A percentile compares a stretch with the other conserved stretches of the same genome.
Evolutionary conservation across 768 basidiomycete species (phyloP).

Genomic region (Coprinellus micaceus): DNA sequence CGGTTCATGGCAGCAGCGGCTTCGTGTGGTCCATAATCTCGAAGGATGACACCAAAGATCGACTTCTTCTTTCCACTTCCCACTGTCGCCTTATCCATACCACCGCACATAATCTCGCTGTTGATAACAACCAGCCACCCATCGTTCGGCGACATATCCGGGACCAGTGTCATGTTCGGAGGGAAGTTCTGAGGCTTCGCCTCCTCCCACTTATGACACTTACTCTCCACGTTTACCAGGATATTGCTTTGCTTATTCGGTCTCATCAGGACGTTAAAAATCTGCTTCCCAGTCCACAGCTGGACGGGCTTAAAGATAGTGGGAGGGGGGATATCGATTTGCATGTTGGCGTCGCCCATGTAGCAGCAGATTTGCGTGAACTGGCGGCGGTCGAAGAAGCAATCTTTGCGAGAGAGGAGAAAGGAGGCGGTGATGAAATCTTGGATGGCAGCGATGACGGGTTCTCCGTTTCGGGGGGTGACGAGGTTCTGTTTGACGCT

Average conservation of each 20-base stretch:
- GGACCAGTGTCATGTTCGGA: constrained; percentile 53
- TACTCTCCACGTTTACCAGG: constrained; percentile 91
- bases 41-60: constrained; percentile 94
- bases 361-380: constrained; percentile 97
- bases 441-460: constrained; percentile 98
- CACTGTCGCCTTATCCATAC: constrained; percentile 97
- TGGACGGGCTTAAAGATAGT: constrained; percentile 89
- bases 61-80: constrained; percentile 99
- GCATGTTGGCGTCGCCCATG: constrained; percentile 83
- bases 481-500: constrained; percentile 95
- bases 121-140: constrained; percentile 97
- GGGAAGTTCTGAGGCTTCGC: constrained; percentile 62
- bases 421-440: constrained; percentile 99
- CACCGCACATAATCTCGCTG: constrained; percentile 98
- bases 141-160: constrained; percentile 93
- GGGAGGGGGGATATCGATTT: constrained; percentile 95
- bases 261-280: constrained; percentile 96
- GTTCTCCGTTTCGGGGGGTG: constrained; percentile 96
- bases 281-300: constrained; percentile 97
- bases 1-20: constrained; percentile 95
- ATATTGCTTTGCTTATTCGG: constrained; percentile 83
- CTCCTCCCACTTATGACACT: constrained; percentile 88
- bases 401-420: constrained; percentile 88
- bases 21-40: constrained; percentile 94
- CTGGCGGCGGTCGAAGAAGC: constrained; percentile 88